phyloP scores from a whole-genome alignment of 129 eudicot genomes.

The Flaveria linearis region DNA sequence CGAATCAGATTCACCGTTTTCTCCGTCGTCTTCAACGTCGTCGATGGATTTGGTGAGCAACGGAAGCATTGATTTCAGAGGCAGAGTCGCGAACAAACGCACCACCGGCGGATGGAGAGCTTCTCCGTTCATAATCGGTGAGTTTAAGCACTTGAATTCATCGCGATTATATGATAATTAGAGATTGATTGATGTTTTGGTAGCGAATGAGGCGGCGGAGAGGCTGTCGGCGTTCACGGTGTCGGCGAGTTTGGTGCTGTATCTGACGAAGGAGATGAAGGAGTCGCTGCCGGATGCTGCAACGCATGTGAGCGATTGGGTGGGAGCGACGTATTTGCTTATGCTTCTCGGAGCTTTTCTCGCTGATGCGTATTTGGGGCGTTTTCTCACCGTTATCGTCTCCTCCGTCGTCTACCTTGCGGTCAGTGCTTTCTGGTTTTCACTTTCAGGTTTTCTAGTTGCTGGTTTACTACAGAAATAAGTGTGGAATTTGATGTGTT shows the following conservation, averaged over 20 bases:
- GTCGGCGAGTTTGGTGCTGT: slow-evolving; percentile 74
- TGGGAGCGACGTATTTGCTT: slow-evolving; percentile 79
- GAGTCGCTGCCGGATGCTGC: slow-evolving; percentile 80
- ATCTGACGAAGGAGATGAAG: slow-evolving; percentile 66
- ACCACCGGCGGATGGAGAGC: slow-evolving; percentile 79
- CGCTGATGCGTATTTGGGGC: slow-evolving; percentile 95
- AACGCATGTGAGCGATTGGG: slow-evolving; percentile 85
- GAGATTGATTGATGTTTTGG: not conserved
- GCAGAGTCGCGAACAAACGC: slow-evolving; percentile 56
- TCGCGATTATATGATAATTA: too few species aligned
- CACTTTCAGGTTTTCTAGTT: too few species aligned
- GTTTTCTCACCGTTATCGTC: slow-evolving; percentile 67
- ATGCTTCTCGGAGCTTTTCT: slow-evolving; percentile 82
- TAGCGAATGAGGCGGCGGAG: slow-evolving; percentile 88
- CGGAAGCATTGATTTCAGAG: slow-evolving; percentile 61
- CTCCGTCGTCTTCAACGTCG: slow-evolving; percentile 27
- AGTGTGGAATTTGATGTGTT: not conserved
- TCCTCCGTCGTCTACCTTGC: slow-evolving; percentile 68
- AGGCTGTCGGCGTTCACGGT: slow-evolving; percentile 73
- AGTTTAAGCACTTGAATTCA: not conserved
- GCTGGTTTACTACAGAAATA: too few species aligned
- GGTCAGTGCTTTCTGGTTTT: slow-evolving; percentile 33
- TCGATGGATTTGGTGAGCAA: slow-evolving; percentile 50
- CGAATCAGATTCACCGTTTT: not conserved
- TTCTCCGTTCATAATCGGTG: slow-evolving; percentile 71